Conservation (phyloP, 768 basidiomycete genomes). For the Pisolithus tinctorius region DNA sequence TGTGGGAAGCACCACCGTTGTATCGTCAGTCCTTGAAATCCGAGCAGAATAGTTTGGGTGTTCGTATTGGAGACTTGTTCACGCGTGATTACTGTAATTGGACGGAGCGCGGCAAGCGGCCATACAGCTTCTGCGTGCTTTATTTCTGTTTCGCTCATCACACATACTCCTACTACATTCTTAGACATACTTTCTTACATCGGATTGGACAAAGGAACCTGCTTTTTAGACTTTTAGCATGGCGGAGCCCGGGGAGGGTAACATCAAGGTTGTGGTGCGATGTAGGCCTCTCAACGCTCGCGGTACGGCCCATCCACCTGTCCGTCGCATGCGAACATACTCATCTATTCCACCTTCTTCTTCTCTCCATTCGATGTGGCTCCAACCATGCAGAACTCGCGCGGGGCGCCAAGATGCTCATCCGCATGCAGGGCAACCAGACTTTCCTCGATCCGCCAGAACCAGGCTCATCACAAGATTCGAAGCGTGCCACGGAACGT, state of each 20-base stretch:
- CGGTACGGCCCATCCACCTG: slow-evolving; percentile 45
- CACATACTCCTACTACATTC: background rate
- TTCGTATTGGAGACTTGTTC: too few species aligned
- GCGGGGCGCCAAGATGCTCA: slow-evolving; percentile 88
- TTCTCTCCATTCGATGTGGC: background rate
- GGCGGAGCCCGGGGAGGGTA: slow-evolving; percentile 77
- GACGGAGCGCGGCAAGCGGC: background rate
- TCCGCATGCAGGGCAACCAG: slow-evolving; percentile 92
- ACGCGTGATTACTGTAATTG: too few species aligned
- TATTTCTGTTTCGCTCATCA: slow-evolving; percentile 2
- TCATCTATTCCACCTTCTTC: background rate
- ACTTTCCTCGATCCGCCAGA: slow-evolving; percentile 92
- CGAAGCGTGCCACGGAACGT: slow-evolving; percentile 82
- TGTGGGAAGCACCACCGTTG: too few species aligned
- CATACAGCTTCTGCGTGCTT: slow-evolving; percentile 1
- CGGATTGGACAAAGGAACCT: slow-evolving; percentile 1
- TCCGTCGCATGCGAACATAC: background rate
- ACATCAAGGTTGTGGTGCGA: slow-evolving; percentile 91
- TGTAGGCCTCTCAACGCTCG: slow-evolving; percentile 94
- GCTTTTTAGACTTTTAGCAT: slow-evolving; percentile 31
- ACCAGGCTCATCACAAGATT: slow-evolving; percentile 53
- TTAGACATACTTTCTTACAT: slow-evolving; percentile 7
- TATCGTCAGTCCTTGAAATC: too few species aligned
- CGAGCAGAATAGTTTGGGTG: too few species aligned
- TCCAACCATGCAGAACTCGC: slow-evolving; percentile 61